A percentile compares a stretch with the other conserved stretches of the same genome.
Conservation (phyloP, 495 filamentous ascomycete species). For the Aspergillus biplanus region DNA sequence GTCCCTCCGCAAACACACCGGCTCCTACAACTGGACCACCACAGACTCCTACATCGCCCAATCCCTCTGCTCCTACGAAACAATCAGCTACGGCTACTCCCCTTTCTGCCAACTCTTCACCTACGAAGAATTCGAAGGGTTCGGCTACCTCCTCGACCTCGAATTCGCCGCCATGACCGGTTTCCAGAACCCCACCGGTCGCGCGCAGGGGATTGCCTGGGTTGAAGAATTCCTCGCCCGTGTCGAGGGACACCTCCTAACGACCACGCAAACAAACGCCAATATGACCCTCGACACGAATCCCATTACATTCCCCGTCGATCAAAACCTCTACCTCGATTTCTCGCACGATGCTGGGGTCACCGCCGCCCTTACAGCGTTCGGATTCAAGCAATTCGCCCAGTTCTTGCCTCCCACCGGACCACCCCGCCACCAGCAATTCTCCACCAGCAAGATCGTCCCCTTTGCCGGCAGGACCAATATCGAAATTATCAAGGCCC, state of each 20-base stretch:
- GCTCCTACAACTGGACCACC: conserved; percentile 52
- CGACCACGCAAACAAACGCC: conserved; percentile 48
- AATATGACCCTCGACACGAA: conserved; percentile 57
- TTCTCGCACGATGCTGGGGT: conserved; percentile 40
- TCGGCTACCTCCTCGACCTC: conserved; percentile 57
- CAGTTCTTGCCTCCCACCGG: conserved; percentile 45
- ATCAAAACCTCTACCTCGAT: conserved; percentile 51
- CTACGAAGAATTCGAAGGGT: conserved; percentile 54
- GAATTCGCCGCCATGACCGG: conserved; percentile 55
- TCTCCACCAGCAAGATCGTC: conserved; percentile 60
- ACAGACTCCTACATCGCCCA: conserved; percentile 58
- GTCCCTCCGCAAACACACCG: conserved; percentile 47
- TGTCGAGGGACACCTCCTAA: conserved; percentile 58
- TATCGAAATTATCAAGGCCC: conserved; percentile 65
- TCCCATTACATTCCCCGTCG: conserved; percentile 48
- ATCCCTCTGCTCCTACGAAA: conserved; percentile 59
- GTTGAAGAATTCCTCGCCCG: conserved; percentile 63
- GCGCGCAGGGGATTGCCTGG: conserved; percentile 62
- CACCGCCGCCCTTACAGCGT: conserved; percentile 47
- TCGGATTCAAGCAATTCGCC: conserved; percentile 57
- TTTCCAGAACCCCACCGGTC: conserved; percentile 58
- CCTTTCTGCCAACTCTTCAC: conserved; percentile 54
- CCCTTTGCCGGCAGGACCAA: conserved; percentile 65
- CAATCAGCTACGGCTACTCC: conserved; percentile 61
- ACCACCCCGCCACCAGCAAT: conserved; percentile 49